These are phyloP conservation scores for Tulasnella sp. DNA, from an alignment of 768 basidiomycete species.

Conservation along the genomic window DNA sequence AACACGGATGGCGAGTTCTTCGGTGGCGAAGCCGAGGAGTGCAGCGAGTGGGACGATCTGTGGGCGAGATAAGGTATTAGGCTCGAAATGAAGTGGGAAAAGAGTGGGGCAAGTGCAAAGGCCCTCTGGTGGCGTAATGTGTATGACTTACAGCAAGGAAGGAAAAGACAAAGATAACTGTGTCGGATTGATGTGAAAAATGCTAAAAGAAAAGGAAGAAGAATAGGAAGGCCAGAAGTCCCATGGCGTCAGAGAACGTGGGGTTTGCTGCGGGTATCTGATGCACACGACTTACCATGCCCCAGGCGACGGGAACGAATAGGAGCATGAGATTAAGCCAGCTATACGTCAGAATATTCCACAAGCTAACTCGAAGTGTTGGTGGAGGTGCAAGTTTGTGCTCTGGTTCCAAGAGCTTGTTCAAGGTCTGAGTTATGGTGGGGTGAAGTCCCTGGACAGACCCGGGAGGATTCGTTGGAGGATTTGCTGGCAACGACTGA, in stretches of 20 bases:
- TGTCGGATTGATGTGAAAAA: slow-evolving; percentile 1
- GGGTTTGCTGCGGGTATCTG: not conserved
- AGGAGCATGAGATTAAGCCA: slow-evolving; percentile 10
- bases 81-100: not conserved
- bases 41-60: slow-evolving; percentile 18
- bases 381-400: slow-evolving; percentile 18
- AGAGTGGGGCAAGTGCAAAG: not conserved
- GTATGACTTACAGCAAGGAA: slow-evolving; percentile 11
- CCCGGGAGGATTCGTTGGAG: not conserved
- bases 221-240: too few species aligned
- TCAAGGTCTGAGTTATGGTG: slow-evolving; percentile 10
- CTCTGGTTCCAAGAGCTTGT: slow-evolving; percentile 15
- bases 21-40: slow-evolving; percentile 61
- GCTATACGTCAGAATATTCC: slow-evolving; percentile 10
- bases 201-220: not conserved
- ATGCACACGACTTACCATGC: slow-evolving; percentile 5
- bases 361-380: not conserved
- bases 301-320: slow-evolving; percentile 17
- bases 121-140: not conserved
- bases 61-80: not conserved
- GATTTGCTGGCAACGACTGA: slow-evolving; percentile 10
- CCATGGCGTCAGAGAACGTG: not conserved
- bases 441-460: not conserved
- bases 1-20: slow-evolving; percentile 72
- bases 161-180: slow-evolving; percentile 15